Conservation (phyloP, 345 rosid genomes). For the Lepidium aucheri region DNA sequence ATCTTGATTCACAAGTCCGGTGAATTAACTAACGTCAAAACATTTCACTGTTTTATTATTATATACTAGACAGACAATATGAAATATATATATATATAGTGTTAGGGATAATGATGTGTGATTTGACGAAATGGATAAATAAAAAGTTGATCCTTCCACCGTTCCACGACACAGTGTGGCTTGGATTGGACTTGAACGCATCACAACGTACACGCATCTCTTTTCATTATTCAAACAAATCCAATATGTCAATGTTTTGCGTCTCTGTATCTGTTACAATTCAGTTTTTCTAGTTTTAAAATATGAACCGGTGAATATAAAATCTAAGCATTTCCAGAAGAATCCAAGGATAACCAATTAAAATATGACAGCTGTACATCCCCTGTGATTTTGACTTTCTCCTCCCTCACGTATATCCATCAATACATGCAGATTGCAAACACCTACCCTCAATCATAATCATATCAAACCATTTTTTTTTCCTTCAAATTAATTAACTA, state of each 20-base stretch:
- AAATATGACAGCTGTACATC: background rate
- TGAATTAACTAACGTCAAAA: background rate
- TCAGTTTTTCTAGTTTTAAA: background rate
- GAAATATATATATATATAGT: too few species aligned
- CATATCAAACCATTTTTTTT: background rate
- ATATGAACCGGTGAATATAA: background rate
- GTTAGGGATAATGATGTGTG: too few species aligned
- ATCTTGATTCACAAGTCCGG: background rate
- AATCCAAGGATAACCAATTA: constrained; percentile 15
- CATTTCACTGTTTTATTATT: background rate
- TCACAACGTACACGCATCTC: constrained; percentile 16
- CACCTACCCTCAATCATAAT: constrained; percentile 10
- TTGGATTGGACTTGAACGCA: constrained; percentile 11
- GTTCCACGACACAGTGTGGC: constrained; percentile 2
- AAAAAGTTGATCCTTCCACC: background rate
- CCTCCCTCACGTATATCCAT: background rate
- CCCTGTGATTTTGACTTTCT: constrained; percentile 1
- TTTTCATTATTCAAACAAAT: background rate
- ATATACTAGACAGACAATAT: too few species aligned
- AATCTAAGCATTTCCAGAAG: background rate
- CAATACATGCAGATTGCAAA: background rate
- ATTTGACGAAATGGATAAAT: too few species aligned
- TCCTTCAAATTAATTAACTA: background rate
- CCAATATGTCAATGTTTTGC: background rate
- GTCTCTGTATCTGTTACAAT: background rate